Conservation (phyloP, 2,329 filamentous ascomycete genomes). For the Aspergillus quadricinctus region DNA sequence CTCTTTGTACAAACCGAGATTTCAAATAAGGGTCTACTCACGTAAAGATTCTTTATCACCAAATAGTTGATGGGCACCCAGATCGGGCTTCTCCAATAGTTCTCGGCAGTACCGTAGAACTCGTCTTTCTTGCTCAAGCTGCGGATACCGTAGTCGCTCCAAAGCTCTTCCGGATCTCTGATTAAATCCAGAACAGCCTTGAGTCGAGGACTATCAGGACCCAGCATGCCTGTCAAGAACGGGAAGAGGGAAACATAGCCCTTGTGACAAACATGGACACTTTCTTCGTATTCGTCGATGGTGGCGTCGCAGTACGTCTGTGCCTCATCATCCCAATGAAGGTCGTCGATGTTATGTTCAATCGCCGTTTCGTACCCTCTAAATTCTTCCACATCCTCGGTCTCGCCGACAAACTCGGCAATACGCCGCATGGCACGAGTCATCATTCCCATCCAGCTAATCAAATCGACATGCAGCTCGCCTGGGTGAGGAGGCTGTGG, state of each 20-base stretch:
- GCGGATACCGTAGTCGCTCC: conserved; percentile 81
- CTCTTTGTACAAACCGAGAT: not conserved
- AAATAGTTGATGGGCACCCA: conserved; percentile 98
- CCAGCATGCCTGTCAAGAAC: conserved; percentile 78
- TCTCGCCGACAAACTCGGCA: conserved; percentile 67
- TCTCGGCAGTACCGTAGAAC: conserved; percentile 85
- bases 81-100: conserved; percentile 93
- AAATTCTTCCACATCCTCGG: conserved; percentile 72
- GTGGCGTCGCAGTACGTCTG: conserved; percentile 92
- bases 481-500: conserved; percentile 90
- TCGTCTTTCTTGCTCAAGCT: conserved; percentile 80
- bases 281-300: conserved; percentile 92
- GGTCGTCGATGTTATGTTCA: conserved; percentile 77
- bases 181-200: conserved; percentile 73
- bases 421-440: conserved; percentile 78
- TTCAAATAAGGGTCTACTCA: conserved; percentile 46
- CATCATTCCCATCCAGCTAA: conserved; percentile 98
- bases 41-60: conserved; percentile 70
- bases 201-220: conserved; percentile 68
- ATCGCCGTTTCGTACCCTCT: conserved; percentile 71
- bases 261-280: conserved; percentile 86
- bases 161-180: conserved; percentile 77
- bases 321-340: conserved; percentile 82
- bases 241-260: conserved; percentile 93
- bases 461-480: conserved; percentile 90